Evolutionary conservation across 2,329 filamentous ascomycete species (phyloP), one percentile per base, ranked within the genome.

Genomic region (Bipolaris cookei): DNA sequence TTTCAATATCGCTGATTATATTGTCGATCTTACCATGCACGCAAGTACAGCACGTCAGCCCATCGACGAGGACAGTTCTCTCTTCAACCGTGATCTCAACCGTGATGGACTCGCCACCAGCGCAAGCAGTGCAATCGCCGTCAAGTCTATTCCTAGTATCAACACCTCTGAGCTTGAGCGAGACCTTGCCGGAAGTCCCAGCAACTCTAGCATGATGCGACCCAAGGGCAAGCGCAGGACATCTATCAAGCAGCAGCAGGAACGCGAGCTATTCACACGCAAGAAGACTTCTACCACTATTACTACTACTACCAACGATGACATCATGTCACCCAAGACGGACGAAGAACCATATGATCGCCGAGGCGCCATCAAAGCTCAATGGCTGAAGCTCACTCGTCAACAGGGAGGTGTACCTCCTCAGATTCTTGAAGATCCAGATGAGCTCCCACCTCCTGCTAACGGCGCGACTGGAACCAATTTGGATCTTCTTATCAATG

Each of bases 21-120:
- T 99, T 4, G 93, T 99, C 28, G 95, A 99, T 74, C 83, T 99
- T 38, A 98, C 95, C 0, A 98, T 99, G 94, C 95, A 99, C 74
- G 93, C 92, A 21, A 86, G 90, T 56, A 82, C 83, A 50, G 80
- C 83, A 13, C 80, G 78, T 35, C 81, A 83, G 1, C 78, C 83
- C 10, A 77, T 82, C 1, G 82, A 87, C 28, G 85, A 87, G 46
- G 79, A 84, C 42, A 84, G 82, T 18, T 80, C 84, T 6, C 79
- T 86, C 2, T 83, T 86, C 54, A 84, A 88, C 53, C 79, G 80
- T 10, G 88, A 90, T 62, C 83, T 86, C 52, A 85, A 88, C 54
- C 79, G 80, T 6, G 88, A 90, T 62, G 85, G 83, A 2, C 80
- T 85, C 1, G 89, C 87, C 62, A 88, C 91, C 18, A 89, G 91